Evolutionary conservation across 345 rosid genomes (phyloP), one percentile per base, ranked within the genome.

Genomic region (Trapa incisa): DNA sequence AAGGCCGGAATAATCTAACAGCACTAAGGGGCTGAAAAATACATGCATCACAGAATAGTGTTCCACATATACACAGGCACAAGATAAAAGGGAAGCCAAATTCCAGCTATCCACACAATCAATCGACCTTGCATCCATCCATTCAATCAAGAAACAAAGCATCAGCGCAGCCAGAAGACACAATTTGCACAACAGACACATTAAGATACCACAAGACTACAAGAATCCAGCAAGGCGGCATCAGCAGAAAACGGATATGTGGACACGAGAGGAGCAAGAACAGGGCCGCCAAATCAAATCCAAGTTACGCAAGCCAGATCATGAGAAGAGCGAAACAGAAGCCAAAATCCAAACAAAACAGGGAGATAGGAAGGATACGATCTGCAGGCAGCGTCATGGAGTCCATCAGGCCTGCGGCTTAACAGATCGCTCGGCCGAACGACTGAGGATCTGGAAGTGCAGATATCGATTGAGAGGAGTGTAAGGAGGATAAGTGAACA

Each of bases 341-440:
- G 58, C 41, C 54, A 32, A 48, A 58, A 71, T 7, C 32, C 29
- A 22, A 22, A 67, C 1, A 54, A 33, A n/a, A 3, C 10, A 54
- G 60, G 22, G 14, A 16, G 50, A 36, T 3, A 2, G 43, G 68
- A 76, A 87, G 96, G 92, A 91, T 91, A 91, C 97, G 83, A 75
- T 91, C 95, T 66, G 89, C 79, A 66, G 86, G 67, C 32, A 86
- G 76, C 77, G 85, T 76, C 66, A 85, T 91, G 66, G 86, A 68
- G 68, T 92, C 89, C 97, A 91, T 90, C 37, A 57, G n/a, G 16
- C 42, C 33, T 1, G 43, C 43, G 6, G 45, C 37, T 13, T 41
- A 14, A 36, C 39, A 47, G n/a, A 67, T 67, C 60, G 48, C 53
- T 14, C 37, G 14, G 37, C 1, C 22, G 22, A 50, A 4, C 56